Conservation (phyloP, 179 eudicot genomes). For the Corrigiola litoralis region DNA sequence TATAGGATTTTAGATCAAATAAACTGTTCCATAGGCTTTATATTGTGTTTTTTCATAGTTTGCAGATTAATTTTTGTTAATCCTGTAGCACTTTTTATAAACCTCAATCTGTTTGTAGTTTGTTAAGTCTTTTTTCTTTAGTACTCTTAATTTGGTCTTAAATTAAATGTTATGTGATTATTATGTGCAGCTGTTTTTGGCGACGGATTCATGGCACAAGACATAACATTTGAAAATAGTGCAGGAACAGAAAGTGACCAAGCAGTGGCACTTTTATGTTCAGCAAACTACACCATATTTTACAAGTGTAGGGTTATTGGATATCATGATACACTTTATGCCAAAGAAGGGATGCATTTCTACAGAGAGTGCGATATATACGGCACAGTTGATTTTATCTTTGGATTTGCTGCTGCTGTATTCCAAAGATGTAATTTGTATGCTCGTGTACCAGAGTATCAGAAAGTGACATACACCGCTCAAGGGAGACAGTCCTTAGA, state of each 20-base stretch:
- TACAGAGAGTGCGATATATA: slow-evolving; percentile 31
- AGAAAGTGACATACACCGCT: slow-evolving; percentile 23
- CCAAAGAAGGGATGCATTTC: slow-evolving; percentile 24
- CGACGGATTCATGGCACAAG: slow-evolving; percentile 32
- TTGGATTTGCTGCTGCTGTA: slow-evolving; percentile 33
- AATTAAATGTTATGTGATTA: not conserved
- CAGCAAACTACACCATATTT: slow-evolving; percentile 23
- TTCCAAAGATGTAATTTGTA: slow-evolving; percentile 32
- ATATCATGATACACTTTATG: slow-evolving; percentile 30
- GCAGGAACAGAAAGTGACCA: slow-evolving; percentile 21
- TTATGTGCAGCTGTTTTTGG: slow-evolving; percentile 24
- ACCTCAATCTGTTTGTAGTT: not conserved
- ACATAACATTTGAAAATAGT: slow-evolving; percentile 26
- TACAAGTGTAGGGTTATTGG: slow-evolving; percentile 23
- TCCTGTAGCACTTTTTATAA: too few species aligned
- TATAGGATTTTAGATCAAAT: too few species aligned
- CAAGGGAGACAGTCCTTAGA: slow-evolving; percentile 16
- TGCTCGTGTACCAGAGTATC: slow-evolving; percentile 14
- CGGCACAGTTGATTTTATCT: slow-evolving; percentile 32
- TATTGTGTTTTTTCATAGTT: too few species aligned
- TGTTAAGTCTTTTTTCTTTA: too few species aligned
- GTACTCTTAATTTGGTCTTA: too few species aligned
- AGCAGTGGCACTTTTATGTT: slow-evolving; percentile 24
- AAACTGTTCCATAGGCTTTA: too few species aligned
- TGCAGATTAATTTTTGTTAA: too few species aligned